These are phyloP conservation scores for Heimioporus sp. DNA, from an alignment of 768 basidiomycete genomes.

Conservation along the genomic window DNA sequence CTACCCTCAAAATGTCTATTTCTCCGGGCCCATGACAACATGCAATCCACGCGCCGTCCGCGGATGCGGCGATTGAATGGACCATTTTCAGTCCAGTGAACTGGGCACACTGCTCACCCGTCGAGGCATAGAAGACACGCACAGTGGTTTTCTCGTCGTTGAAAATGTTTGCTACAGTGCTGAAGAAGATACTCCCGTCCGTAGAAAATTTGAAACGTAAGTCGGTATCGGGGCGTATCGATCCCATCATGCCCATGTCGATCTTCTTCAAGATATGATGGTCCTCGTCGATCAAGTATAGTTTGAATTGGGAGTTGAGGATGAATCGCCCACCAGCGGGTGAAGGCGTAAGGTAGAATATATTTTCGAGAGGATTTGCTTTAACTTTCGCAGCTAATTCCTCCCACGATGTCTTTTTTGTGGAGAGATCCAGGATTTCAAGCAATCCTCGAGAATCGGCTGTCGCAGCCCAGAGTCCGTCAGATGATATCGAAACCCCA, in stretches of 20 bases:
- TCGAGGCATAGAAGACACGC: slow-evolving; percentile 8
- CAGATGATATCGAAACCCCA: slow-evolving; percentile 15
- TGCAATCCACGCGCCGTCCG: slow-evolving; percentile 4
- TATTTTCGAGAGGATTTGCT: not conserved
- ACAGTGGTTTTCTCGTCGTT: slow-evolving; percentile 7
- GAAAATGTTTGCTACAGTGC: not conserved
- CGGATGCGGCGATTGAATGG: slow-evolving; percentile 1
- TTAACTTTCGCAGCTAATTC: not conserved
- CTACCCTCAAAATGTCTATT: slow-evolving; percentile 3
- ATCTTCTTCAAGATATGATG: slow-evolving; percentile 4
- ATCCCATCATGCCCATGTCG: slow-evolving; percentile 2
- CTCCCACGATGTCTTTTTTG: slow-evolving; percentile 2
- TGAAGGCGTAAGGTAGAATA: slow-evolving; percentile 1
- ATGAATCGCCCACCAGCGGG: slow-evolving; percentile 12
- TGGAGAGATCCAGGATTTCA: slow-evolving; percentile 6
- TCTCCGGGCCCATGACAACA: slow-evolving; percentile 5
- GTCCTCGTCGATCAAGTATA: slow-evolving; percentile 6
- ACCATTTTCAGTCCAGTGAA: slow-evolving; percentile 11
- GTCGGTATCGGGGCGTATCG: not conserved
- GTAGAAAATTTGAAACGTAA: slow-evolving; percentile 10
- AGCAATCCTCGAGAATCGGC: slow-evolving; percentile 1
- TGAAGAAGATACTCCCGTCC: slow-evolving; percentile 9
- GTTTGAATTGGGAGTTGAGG: not conserved
- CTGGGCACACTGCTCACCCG: slow-evolving; percentile 6
- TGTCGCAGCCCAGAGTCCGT: slow-evolving; percentile 19